phyloP scores from a whole-genome alignment of 768 basidiomycete genomes.

The Leccinum ochraceum region DNA sequence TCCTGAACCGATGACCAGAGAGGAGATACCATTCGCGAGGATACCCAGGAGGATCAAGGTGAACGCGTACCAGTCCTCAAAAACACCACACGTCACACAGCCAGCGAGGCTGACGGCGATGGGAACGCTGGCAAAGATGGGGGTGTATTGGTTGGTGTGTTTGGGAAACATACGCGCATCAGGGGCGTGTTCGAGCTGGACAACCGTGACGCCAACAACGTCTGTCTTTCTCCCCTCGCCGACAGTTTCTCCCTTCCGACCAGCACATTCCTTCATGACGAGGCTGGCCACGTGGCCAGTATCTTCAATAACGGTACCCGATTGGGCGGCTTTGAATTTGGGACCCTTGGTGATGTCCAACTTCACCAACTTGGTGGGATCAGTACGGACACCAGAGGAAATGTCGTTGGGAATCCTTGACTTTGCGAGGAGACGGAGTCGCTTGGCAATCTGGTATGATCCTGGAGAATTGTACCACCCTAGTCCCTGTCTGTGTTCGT shows the following conservation, averaged over 20 bases:
- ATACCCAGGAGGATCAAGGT: slow-evolving; percentile 30
- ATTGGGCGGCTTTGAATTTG: slow-evolving; percentile 1
- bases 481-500: slow-evolving; percentile 24
- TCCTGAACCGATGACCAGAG: slow-evolving; percentile 24
- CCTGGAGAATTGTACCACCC: slow-evolving; percentile 39
- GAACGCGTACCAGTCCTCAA: slow-evolving; percentile 27
- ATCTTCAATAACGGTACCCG: slow-evolving; percentile 5
- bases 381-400: slow-evolving; percentile 7
- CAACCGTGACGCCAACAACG: neutral
- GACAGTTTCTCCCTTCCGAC: neutral
- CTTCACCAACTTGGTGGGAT: slow-evolving; percentile 9
- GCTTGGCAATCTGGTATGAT: slow-evolving; percentile 27
- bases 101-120: slow-evolving; percentile 16
- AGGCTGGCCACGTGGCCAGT: slow-evolving; percentile 7
- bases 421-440: slow-evolving; percentile 20
- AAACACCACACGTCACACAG: too few species aligned
- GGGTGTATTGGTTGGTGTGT: neutral
- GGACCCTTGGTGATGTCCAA: slow-evolving; percentile 2
- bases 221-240: neutral
- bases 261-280: slow-evolving; percentile 7
- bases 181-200: neutral
- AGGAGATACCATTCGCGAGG: slow-evolving; percentile 29
- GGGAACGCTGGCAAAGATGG: slow-evolving; percentile 15
- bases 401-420: neutral
- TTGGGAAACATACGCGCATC: neutral